These are phyloP conservation scores for Chalciporus piperatus DNA, from an alignment of 768 basidiomycete genomes.

Conservation along the genomic window DNA sequence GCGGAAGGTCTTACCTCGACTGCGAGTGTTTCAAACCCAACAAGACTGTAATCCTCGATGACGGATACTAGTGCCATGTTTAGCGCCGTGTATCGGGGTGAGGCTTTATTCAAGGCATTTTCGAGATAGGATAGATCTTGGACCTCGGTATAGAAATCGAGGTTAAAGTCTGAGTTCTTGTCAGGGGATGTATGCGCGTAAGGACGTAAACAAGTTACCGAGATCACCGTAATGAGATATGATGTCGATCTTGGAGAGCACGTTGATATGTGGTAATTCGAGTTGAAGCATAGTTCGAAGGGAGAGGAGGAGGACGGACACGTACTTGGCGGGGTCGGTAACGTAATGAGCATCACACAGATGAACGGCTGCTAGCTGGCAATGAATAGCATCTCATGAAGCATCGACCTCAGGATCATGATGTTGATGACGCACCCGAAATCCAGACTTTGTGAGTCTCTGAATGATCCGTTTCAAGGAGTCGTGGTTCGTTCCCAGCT, in stretches of 20 bases:
- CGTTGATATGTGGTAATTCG: conserved; percentile 97
- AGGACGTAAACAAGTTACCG: conserved; percentile 47
- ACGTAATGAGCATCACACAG: conserved; percentile 97
- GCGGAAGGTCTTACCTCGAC: conserved; percentile 65
- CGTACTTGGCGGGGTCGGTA: conserved; percentile 92
- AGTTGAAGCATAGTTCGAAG: conserved; percentile 97
- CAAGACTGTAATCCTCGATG: conserved; percentile 90
- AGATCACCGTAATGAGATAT: conserved; percentile 87
- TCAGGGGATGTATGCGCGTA: conserved; percentile 2
- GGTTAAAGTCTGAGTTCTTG: conserved; percentile 75
- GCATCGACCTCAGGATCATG: background rate
- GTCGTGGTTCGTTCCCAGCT: conserved; percentile 93
- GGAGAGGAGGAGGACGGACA: conserved; percentile 88
- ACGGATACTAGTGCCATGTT: conserved; percentile 90
- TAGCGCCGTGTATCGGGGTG: conserved; percentile 70
- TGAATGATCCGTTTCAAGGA: conserved; percentile 79
- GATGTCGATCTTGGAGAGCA: conserved; percentile 94
- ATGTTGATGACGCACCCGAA: conserved; percentile 66
- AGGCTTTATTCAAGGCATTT: conserved; percentile 60
- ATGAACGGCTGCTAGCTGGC: conserved; percentile 88
- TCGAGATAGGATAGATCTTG: conserved; percentile 91
- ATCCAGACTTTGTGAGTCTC: conserved; percentile 68
- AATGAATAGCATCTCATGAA: conserved; percentile 1
- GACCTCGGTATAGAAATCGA: conserved; percentile 97
- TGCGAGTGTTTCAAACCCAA: conserved; percentile 95